These are phyloP conservation scores for Larix sibirica DNA, from an alignment of 83 land plant genomes.

Conservation along the genomic window DNA sequence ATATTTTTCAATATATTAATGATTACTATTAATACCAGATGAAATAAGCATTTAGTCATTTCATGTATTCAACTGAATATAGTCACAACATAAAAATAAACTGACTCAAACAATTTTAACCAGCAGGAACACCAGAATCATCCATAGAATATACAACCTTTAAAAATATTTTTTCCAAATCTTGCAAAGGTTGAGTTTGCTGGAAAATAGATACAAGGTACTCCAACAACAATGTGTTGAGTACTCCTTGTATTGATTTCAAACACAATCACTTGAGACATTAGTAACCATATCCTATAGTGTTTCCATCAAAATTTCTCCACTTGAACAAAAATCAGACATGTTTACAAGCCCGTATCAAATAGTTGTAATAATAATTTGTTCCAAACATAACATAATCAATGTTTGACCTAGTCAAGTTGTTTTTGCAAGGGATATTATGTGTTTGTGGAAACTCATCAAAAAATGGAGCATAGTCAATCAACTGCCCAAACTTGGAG, in stretches of 20 bases:
- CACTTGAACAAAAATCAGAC: too few species aligned
- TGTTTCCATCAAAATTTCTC: neutral
- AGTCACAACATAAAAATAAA: too few species aligned
- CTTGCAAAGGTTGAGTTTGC: constrained; percentile 93
- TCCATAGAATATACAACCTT: too few species aligned
- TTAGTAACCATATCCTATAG: neutral
- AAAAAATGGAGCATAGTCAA: too few species aligned
- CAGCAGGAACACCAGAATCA: too few species aligned
- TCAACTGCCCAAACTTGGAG: too few species aligned
- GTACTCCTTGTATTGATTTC: constrained; percentile 86
- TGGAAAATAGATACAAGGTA: constrained; percentile 82
- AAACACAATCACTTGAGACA: constrained; percentile 11
- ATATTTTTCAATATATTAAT: neutral
- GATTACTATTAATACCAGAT: neutral
- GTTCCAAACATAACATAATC: too few species aligned
- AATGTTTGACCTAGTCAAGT: constrained; percentile 74
- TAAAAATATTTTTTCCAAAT: constrained; percentile 69
- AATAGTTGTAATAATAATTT: neutral
- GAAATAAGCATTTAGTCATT: too few species aligned
- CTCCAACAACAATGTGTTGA: constrained; percentile 57
- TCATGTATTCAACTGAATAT: neutral
- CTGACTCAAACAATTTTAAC: too few species aligned
- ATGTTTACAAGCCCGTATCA: neutral
- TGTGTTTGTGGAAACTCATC: constrained; percentile 78
- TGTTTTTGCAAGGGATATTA: constrained; percentile 58